Conservation (phyloP, 164 flowering plant species). For the Tetrastigma voinierianum region DNA sequence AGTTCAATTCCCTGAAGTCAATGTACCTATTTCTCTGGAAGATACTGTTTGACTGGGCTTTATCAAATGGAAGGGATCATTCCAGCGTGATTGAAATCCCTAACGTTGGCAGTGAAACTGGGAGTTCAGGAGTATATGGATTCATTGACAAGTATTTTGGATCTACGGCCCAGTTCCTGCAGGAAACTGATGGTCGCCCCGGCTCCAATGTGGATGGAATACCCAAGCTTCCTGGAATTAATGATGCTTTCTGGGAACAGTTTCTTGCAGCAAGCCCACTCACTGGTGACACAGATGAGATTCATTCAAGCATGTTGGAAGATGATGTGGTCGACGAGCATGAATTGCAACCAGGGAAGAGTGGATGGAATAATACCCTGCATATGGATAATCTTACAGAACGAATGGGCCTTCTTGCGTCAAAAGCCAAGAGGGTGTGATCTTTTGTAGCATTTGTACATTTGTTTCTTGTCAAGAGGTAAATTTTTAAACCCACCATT, state of each 20-base stretch:
- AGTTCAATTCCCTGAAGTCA: conserved; percentile 18
- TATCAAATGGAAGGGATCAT: conserved; percentile 15
- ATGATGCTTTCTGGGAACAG: conserved; percentile 76
- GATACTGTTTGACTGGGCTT: conserved; percentile 20
- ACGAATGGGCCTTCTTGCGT: conserved; percentile 59
- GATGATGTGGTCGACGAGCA: conserved; percentile 21
- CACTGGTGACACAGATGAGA: conserved; percentile 43
- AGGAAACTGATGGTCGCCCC: conserved; percentile 24
- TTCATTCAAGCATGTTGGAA: conserved; percentile 25
- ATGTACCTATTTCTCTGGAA: conserved; percentile 10
- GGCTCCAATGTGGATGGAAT: conserved; percentile 32
- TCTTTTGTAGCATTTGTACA: conserved; percentile 2
- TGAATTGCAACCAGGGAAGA: conserved; percentile 20
- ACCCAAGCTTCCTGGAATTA: conserved; percentile 52
- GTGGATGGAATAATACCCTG: conserved; percentile 32
- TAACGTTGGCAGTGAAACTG: conserved; percentile 19
- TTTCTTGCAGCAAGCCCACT: conserved; percentile 50
- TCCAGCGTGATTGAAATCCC: conserved; percentile 20
- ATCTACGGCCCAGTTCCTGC: conserved; percentile 22
- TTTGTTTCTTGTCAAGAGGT: conserved; percentile 12
- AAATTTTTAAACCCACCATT: not conserved
- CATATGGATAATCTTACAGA: conserved; percentile 53
- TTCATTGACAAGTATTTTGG: conserved; percentile 23
- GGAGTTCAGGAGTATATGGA: conserved; percentile 17
- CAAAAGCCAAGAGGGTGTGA: conserved; percentile 27